Evolutionary conservation across 495 filamentous ascomycete species (phyloP).

Genomic region (Penicillium egyptiacum): DNA sequence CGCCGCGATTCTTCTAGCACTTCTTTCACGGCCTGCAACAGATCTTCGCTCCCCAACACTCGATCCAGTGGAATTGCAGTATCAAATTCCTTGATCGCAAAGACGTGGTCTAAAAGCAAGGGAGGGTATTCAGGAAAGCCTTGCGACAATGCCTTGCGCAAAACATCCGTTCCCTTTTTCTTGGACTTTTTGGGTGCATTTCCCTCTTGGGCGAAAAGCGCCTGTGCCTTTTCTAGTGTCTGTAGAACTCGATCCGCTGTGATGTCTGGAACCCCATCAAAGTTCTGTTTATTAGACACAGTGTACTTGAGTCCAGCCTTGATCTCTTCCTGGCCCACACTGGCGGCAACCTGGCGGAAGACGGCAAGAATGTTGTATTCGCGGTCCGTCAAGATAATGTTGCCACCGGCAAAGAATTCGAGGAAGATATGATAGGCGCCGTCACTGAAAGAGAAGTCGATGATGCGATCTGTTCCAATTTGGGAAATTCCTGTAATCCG

Average conservation of each 20-base stretch:
- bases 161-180: constrained; percentile 75
- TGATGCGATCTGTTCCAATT: constrained; percentile 88
- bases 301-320: constrained; percentile 74
- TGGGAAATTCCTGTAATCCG: constrained; percentile 78
- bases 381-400: constrained; percentile 85
- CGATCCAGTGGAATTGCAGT: constrained; percentile 61
- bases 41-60: constrained; percentile 62
- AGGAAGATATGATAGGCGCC: constrained; percentile 83
- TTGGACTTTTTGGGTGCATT: constrained; percentile 65
- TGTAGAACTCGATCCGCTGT: constrained; percentile 68
- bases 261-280: constrained; percentile 67
- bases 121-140: constrained; percentile 86
- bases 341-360: constrained; percentile 71
- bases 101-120: constrained; percentile 80
- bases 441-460: constrained; percentile 90
- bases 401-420: constrained; percentile 96
- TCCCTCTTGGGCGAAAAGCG: constrained; percentile 51
- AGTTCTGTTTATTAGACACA: constrained; percentile 79
- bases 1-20: constrained; percentile 64
- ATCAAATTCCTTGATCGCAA: constrained; percentile 68
- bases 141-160: constrained; percentile 76
- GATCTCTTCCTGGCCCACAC: constrained; percentile 72
- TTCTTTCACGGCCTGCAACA: constrained; percentile 61
- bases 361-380: constrained; percentile 76
- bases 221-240: constrained; percentile 65